These are phyloP conservation scores for Chenopodium quinoa DNA, from an alignment of 148 eudicot genomes.

Conservation along the genomic window DNA sequence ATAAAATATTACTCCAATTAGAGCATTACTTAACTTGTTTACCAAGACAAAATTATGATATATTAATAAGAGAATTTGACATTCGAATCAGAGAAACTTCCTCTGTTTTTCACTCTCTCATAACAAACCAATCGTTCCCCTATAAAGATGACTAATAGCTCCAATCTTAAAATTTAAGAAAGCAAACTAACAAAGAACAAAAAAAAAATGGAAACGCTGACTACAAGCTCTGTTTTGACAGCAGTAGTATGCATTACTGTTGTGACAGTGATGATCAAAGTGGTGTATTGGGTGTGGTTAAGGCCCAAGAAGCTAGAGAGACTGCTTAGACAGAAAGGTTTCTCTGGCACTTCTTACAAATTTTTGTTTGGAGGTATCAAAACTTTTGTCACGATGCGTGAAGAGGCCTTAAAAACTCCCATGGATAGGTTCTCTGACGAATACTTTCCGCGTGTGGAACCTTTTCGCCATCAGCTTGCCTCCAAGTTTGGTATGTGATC, in stretches of 20 bases:
- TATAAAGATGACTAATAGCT: too few relatives aligned
- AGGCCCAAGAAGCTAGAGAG: constrained; percentile 21
- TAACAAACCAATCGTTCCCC: too few relatives aligned
- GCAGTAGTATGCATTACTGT: neutral
- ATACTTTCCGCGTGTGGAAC: neutral
- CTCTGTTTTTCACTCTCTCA: too few relatives aligned
- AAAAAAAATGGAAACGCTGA: neutral
- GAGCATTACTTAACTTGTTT: too few relatives aligned
- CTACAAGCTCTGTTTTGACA: constrained; percentile 10
- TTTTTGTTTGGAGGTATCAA: constrained; percentile 17
- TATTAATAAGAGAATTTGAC: too few relatives aligned
- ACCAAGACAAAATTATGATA: too few relatives aligned
- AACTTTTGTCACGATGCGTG: neutral
- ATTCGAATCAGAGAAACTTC: too few relatives aligned
- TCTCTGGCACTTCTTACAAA: constrained; percentile 21
- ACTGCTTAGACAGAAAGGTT: constrained; percentile 14
- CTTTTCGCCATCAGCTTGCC: constrained; percentile 4
- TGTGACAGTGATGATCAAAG: neutral
- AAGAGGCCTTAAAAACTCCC: constrained; percentile 7
- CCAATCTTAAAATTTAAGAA: too few relatives aligned
- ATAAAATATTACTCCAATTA: too few relatives aligned
- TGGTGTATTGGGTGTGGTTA: constrained; percentile 23
- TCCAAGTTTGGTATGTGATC: constrained; percentile 11
- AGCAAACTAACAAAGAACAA: too few relatives aligned
- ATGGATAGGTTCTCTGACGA: constrained; percentile 10